Percentiles rank a stretch among this genome's conserved stretches.
Evolutionary conservation across 1,284 basidiomycete genomes (phyloP).

Genomic region (Ustilago esculenta): DNA sequence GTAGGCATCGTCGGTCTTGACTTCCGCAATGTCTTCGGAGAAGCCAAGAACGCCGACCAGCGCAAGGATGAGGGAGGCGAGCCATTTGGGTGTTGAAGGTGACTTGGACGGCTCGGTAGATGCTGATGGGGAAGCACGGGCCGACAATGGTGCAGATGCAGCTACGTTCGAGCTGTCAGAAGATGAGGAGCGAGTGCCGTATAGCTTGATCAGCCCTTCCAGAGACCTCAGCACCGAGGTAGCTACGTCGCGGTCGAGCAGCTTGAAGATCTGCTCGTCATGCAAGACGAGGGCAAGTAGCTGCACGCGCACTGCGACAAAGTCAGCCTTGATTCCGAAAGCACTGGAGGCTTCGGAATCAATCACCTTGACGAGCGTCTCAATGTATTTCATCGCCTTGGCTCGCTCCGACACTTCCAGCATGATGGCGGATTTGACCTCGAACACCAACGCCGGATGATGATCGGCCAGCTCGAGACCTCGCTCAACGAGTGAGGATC

Average conservation of each 20-base stretch:
- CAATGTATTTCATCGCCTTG: slow-evolving; percentile 24
- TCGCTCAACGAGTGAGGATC: slow-evolving; percentile 41
- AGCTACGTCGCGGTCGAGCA: slow-evolving; percentile 71
- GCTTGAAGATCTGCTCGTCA: slow-evolving; percentile 75
- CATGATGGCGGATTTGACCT: slow-evolving; percentile 71
- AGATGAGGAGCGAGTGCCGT: slow-evolving; percentile 48
- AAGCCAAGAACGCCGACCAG: slow-evolving; percentile 73
- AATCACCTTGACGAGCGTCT: slow-evolving; percentile 38
- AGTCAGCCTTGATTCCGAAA: slow-evolving; percentile 33
- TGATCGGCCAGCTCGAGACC: slow-evolving; percentile 81
- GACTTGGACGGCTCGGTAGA: neutral
- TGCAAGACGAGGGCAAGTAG: slow-evolving; percentile 84
- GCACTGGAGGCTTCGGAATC: slow-evolving; percentile 29
- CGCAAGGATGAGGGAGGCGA: slow-evolving; percentile 40
- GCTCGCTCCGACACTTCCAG: slow-evolving; percentile 40
- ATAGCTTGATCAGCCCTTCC: slow-evolving; percentile 29
- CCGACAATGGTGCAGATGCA: neutral
- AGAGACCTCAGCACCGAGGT: slow-evolving; percentile 35
- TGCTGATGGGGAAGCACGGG: neutral
- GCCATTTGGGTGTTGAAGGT: slow-evolving; percentile 37
- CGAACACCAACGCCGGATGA: slow-evolving; percentile 86
- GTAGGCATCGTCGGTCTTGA: slow-evolving; percentile 67
- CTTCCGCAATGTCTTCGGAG: slow-evolving; percentile 76
- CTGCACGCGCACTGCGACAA: slow-evolving; percentile 79
- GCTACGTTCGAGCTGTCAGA: neutral